A percentile compares a stretch with the other conserved stretches of the same genome.
Evolutionary conservation across 2,329 filamentous ascomycete genomes (phyloP).

Genomic region (Myriosclerotinia scirpicola): DNA sequence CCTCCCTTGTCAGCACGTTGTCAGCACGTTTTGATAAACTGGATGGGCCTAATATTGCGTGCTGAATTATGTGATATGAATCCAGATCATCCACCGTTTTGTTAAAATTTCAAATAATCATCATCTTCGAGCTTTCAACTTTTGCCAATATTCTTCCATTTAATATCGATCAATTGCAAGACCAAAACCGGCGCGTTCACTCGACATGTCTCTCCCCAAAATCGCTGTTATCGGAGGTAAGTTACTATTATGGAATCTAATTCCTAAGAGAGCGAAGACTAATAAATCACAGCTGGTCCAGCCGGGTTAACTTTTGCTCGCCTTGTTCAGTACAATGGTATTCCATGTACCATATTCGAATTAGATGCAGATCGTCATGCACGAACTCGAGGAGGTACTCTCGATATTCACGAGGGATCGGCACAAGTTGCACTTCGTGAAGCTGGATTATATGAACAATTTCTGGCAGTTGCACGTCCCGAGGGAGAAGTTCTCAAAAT

Average conservation of each 20-base stretch:
- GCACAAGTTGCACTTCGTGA: slow-evolving; percentile 38
- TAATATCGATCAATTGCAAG: neutral
- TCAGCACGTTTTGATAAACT: slow-evolving; percentile 1
- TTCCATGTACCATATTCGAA: slow-evolving; percentile 38
- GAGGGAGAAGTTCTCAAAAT: slow-evolving; percentile 34
- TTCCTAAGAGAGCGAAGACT: neutral
- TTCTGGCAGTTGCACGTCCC: slow-evolving; percentile 31
- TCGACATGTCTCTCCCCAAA: slow-evolving; percentile 11
- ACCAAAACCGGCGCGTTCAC: too few relatives aligned
- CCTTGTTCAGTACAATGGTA: slow-evolving; percentile 37
- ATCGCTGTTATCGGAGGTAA: slow-evolving; percentile 16
- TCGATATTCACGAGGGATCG: slow-evolving; percentile 47
- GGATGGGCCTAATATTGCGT: neutral
- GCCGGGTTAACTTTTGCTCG: slow-evolving; percentile 40
- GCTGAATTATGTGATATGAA: slow-evolving; percentile 8
- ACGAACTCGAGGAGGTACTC: slow-evolving; percentile 43
- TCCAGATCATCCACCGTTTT: neutral
- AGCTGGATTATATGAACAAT: slow-evolving; percentile 36
- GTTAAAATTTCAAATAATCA: slow-evolving; percentile 4
- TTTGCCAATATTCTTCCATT: neutral
- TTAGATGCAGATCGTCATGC: slow-evolving; percentile 30
- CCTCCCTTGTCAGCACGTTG: slow-evolving; percentile 6
- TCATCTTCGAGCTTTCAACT: neutral
- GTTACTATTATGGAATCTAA: slow-evolving; percentile 44
- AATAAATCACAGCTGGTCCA: slow-evolving; percentile 38